These are phyloP conservation scores for Yarrowia bubula DNA, from an alignment of 805 yeast genomes.

Conservation along the genomic window DNA sequence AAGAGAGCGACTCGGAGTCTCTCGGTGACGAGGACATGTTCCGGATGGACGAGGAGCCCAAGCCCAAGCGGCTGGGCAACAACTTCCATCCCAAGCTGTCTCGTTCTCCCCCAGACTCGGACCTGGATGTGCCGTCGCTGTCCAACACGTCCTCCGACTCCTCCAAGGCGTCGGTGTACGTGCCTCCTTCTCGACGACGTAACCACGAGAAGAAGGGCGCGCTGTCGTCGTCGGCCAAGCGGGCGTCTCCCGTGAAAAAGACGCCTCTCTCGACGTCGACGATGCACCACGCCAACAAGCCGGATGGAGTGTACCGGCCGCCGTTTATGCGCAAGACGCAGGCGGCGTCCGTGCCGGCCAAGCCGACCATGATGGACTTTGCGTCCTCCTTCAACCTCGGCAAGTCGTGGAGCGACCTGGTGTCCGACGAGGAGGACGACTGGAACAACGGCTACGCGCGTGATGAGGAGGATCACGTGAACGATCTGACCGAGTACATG, in stretches of 20 bases:
- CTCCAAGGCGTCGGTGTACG: slow-evolving; percentile 24
- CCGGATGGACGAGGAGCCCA: slow-evolving; percentile 7
- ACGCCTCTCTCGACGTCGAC: slow-evolving; percentile 3
- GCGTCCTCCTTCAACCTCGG: slow-evolving; percentile 33
- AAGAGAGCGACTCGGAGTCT: slow-evolving; percentile 14
- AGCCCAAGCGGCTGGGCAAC: not conserved
- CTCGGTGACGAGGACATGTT: slow-evolving; percentile 25
- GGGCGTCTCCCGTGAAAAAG: slow-evolving; percentile 13
- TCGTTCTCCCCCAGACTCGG: slow-evolving; percentile 9
- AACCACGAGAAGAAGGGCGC: slow-evolving; percentile 28
- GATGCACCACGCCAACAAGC: not conserved
- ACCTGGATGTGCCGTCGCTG: slow-evolving; percentile 20
- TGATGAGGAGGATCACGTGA: slow-evolving; percentile 20
- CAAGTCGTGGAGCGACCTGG: slow-evolving; percentile 37
- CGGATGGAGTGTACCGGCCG: slow-evolving; percentile 9
- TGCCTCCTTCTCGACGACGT: slow-evolving; percentile 27
- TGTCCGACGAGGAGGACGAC: slow-evolving; percentile 35
- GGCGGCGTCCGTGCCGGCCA: slow-evolving; percentile 18
- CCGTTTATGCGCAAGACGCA: slow-evolving; percentile 20
- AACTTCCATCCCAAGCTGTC: not conserved
- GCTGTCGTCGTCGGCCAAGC: slow-evolving; percentile 32
- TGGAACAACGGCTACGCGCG: slow-evolving; percentile 27
- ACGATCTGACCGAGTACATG: slow-evolving; percentile 20
- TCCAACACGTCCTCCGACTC: slow-evolving; percentile 25
- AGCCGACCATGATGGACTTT: slow-evolving; percentile 29